Percentiles rank a stretch among this genome's conserved stretches.
Evolutionary conservation across 305 asterid genomes (phyloP).

Genomic region (Solanum hybrid): DNA sequence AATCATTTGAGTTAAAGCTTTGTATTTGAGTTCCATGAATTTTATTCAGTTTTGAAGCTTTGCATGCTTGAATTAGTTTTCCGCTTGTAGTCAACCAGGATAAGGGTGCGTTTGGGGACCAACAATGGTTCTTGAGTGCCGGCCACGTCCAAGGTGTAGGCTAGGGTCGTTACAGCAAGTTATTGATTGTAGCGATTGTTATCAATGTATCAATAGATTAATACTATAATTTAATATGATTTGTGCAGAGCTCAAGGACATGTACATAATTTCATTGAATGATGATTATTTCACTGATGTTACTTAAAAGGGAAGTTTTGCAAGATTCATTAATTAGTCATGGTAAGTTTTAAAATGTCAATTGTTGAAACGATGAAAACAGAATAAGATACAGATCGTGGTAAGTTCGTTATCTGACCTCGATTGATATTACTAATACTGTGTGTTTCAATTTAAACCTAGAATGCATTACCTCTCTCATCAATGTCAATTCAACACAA

Average conservation of each 20-base stretch:
- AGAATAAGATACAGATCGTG: background rate
- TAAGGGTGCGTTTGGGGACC: too few relatives aligned
- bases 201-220: background rate
- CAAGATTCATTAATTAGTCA: slow-evolving; percentile 84
- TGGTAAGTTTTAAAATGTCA: slow-evolving; percentile 37
- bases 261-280: slow-evolving; percentile 67
- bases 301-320: slow-evolving; percentile 74
- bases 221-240: background rate
- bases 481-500: too few relatives aligned
- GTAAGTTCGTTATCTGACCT: background rate
- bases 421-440: background rate
- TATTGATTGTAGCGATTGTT: background rate
- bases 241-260: slow-evolving; percentile 19
- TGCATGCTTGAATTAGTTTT: too few relatives aligned
- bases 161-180: too few relatives aligned
- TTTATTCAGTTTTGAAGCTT: too few relatives aligned
- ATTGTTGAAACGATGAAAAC: background rate
- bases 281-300: slow-evolving; percentile 68
- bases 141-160: too few relatives aligned
- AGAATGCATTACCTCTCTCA: background rate
- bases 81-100: too few relatives aligned
- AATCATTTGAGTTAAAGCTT: too few relatives aligned
- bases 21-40: too few relatives aligned
- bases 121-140: too few relatives aligned
- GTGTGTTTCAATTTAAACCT: background rate